Base-by-base conservation (phyloP, 805 yeast species). In the Schwanniomyces sp. region DNA sequence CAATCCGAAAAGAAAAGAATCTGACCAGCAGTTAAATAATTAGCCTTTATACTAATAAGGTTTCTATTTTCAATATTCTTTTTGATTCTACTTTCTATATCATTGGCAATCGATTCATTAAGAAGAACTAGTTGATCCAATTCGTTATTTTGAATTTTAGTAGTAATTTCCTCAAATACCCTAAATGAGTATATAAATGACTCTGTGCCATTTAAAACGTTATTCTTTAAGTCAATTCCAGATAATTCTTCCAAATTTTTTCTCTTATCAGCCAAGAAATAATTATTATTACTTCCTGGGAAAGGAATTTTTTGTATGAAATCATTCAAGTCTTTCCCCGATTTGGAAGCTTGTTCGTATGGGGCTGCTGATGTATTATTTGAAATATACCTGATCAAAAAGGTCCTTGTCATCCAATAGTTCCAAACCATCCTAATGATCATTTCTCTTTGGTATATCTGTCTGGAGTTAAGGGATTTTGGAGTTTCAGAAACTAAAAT, bases 31-130 rank as follows among this genome's bases (percentile, higher is more conserved):
- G 64, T 58, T 6, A 76, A 54, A 43, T 57, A 55, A 14, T 68
- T 62, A 5, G 68, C 56, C 50, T 73, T 70, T 32, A 78, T 52
- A 5, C 70, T 52, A 3, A 73, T 54, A 40, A 63, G 52, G 28
- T 56, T 65, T 34, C 57, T 58, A 42, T 50, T 45, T 25, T 43
- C 45, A n/a, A 51, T 51, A 1, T 46, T 37, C 8, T 17, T 32
- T 34, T 46, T 48, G 3, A 44, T 39, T n/a, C 45, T 44, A 10
- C 8, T 41, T 1, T 29, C 30, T 14, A 52, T 51, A n/a, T 11
- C 29, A 1, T 34, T 34, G 21, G 49, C 51, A 27, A 34, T 37
- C 30, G 41, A 40, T 26, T 14, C 36, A 17, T 21, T 50, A 36
- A 16, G 34, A 34, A 5, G 41, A 29, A 28, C 34, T 34, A 17